Evolutionary conservation across 83 land plant genomes (phyloP).

Genomic region (Larix sibirica): DNA sequence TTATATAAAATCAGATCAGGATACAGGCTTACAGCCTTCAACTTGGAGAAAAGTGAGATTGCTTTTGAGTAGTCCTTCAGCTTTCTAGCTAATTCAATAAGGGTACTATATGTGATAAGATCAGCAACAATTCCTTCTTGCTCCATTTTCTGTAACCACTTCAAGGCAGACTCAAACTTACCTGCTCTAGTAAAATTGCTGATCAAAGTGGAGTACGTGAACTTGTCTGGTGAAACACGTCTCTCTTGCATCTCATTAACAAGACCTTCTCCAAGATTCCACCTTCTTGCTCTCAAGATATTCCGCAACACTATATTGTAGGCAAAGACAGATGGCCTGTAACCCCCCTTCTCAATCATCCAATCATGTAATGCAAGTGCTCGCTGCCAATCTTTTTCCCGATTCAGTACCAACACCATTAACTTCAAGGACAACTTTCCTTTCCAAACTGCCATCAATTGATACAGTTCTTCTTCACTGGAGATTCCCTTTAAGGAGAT

Average conservation of each 20-base stretch:
- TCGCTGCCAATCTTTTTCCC: conserved; percentile 77
- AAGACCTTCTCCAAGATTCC: conserved; percentile 83
- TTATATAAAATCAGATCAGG: conserved; percentile 77
- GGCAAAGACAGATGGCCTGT: conserved; percentile 71
- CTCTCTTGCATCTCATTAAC: conserved; percentile 82
- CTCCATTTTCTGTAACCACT: conserved; percentile 87
- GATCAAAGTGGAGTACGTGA: conserved; percentile 87
- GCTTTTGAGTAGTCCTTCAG: conserved; percentile 80
- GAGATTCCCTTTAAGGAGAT: conserved; percentile 33
- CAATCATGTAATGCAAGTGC: conserved; percentile 96
- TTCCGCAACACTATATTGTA: conserved; percentile 90
- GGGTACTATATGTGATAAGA: conserved; percentile 78
- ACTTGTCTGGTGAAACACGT: conserved; percentile 75
- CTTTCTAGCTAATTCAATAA: conserved; percentile 84
- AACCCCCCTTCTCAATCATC: conserved; percentile 77
- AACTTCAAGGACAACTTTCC: conserved; percentile 76
- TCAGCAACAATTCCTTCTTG: conserved; percentile 75
- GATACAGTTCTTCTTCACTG: conserved; percentile 47
- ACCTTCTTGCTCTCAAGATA: conserved; percentile 60
- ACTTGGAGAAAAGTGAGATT: conserved; percentile 69
- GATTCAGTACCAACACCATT: conserved; percentile 82
- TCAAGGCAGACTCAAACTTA: conserved; percentile 67
- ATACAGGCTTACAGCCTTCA: conserved; percentile 52
- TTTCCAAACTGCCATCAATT: conserved; percentile 40
- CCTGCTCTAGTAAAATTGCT: conserved; percentile 78